Percentiles rank a stretch among this genome's conserved stretches.
phyloP scores from a whole-genome alignment of 164 flowering plant genomes.

The Piper longum region DNA sequence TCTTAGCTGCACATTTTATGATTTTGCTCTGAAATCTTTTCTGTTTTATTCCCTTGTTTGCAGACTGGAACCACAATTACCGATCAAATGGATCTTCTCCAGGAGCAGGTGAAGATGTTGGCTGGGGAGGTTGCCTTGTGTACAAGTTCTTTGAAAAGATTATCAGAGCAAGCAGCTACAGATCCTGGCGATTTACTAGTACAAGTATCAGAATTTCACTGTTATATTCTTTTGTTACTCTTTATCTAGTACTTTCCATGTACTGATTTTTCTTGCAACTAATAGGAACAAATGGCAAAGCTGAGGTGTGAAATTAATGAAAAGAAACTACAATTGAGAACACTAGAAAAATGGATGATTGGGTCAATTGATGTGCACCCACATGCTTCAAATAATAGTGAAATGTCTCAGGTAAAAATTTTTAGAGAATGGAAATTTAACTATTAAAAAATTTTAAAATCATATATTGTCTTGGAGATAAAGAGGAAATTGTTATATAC shows the following conservation, averaged over 20 bases:
- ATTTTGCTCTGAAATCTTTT: neutral
- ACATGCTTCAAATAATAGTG: slow-evolving; percentile 20
- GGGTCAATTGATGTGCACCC: slow-evolving; percentile 42
- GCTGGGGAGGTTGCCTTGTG: slow-evolving; percentile 79
- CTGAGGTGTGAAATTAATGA: slow-evolving; percentile 60
- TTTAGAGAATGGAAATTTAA: neutral
- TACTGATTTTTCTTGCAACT: slow-evolving; percentile 8
- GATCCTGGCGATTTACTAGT: slow-evolving; percentile 44
- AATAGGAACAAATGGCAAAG: slow-evolving; percentile 45
- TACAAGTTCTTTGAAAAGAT: slow-evolving; percentile 65
- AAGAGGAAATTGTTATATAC: too few relatives aligned
- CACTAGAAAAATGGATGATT: slow-evolving; percentile 65
- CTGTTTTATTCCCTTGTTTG: slow-evolving; percentile 2
- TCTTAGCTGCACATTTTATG: neutral
- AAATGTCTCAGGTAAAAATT: slow-evolving; percentile 49
- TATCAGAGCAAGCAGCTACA: slow-evolving; percentile 54
- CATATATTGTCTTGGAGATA: too few relatives aligned
- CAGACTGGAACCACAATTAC: slow-evolving; percentile 60
- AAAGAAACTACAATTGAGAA: slow-evolving; percentile 58
- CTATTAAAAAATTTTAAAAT: too few relatives aligned
- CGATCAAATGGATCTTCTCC: slow-evolving; percentile 79
- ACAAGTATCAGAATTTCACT: slow-evolving; percentile 18
- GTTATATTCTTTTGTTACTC: neutral
- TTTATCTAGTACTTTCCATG: neutral
- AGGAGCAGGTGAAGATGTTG: slow-evolving; percentile 69